A percentile compares a stretch with the other conserved stretches of the same genome.
Conservation (phyloP, 768 basidiomycete species). For the Mrakia gelida region DNA sequence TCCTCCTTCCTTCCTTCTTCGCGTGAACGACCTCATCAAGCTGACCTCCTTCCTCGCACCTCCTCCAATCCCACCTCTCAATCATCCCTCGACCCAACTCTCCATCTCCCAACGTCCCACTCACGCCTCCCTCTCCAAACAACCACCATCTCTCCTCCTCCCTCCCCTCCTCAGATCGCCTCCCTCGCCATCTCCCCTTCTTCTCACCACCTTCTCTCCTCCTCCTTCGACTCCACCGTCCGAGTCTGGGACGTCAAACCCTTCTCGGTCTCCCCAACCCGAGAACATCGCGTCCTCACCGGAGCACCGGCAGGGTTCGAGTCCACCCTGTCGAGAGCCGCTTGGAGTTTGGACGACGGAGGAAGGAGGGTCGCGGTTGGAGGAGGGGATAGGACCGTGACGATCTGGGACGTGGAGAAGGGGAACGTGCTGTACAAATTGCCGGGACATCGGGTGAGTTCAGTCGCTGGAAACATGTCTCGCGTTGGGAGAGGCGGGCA, state of each 20-base stretch:
- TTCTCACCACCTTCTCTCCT: slow-evolving; percentile 79
- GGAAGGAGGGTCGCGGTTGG: slow-evolving; percentile 46
- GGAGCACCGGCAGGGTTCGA: slow-evolving; percentile 96
- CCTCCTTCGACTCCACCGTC: slow-evolving; percentile 81
- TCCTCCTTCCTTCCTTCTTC: too few species aligned
- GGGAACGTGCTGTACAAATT: slow-evolving; percentile 49
- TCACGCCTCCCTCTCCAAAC: background rate
- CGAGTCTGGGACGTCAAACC: slow-evolving; percentile 90
- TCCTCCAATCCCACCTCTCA: background rate
- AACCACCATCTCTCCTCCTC: background rate
- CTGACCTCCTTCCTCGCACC: background rate
- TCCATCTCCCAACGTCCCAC: background rate
- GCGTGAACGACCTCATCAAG: background rate
- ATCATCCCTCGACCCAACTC: background rate
- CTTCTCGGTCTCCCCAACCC: slow-evolving; percentile 77
- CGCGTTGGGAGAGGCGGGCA: background rate
- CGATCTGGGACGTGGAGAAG: slow-evolving; percentile 46
- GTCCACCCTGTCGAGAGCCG: slow-evolving; percentile 70
- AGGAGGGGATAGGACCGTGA: slow-evolving; percentile 48
- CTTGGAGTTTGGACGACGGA: slow-evolving; percentile 60
- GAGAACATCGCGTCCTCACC: slow-evolving; percentile 61
- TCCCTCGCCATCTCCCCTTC: slow-evolving; percentile 88
- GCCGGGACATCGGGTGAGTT: slow-evolving; percentile 54
- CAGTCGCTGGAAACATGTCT: too few species aligned
- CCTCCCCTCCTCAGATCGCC: slow-evolving; percentile 52